Evolutionary conservation across 495 filamentous ascomycete species (phyloP), one percentile per base, ranked within the genome.

Genomic region (Corynascus novoguineensis): DNA sequence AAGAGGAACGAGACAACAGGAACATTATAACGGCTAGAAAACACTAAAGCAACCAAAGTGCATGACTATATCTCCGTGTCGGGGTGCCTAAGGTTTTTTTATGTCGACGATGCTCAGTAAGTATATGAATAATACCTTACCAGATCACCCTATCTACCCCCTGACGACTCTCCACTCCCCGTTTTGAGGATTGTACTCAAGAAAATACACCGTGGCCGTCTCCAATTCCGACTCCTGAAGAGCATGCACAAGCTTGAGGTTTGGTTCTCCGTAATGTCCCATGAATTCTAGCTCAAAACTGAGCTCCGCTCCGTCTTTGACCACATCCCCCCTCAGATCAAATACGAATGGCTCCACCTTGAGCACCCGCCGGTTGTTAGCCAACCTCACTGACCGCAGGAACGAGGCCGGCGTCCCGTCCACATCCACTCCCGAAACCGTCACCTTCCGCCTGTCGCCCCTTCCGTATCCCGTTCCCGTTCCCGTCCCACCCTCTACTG

Each of bases 401-500:
- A 78, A 78, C n/a, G 71, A 69, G 11, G 62, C 67, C 7, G 74
- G 76, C 21, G 72, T 77, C 5, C 69, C 70, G 45, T 78, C 75
- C 0, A 73, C 67, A 40, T 76, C 74, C 2, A 75, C 60, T 0
- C 76, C 17, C 21, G 42, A 0, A 77, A 44, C 60, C 5, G 46
- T 59, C 28, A 76, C 27, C 41, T 66, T 60, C 6, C 58, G 56
- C 45, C 66, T 59, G 1, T 35, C 10, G 4, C 34, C 34, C 34
- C 34, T 35, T 14, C 34, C 60, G 12, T 31, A 51, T 1, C 45
- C 57, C 0, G 35, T 58, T 8, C n/a, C n/a, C n/a, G n/a, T n/a
- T n/a, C n/a, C n/a, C n/a, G n/a, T n/a, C n/a, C n/a, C n/a, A n/a
- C 48, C 46, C 25, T 71, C 60, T 34, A 68, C 60, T 45, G 63